Conservation (phyloP, 805 yeast species). For the Wickerhamomyces rabaulensis region DNA sequence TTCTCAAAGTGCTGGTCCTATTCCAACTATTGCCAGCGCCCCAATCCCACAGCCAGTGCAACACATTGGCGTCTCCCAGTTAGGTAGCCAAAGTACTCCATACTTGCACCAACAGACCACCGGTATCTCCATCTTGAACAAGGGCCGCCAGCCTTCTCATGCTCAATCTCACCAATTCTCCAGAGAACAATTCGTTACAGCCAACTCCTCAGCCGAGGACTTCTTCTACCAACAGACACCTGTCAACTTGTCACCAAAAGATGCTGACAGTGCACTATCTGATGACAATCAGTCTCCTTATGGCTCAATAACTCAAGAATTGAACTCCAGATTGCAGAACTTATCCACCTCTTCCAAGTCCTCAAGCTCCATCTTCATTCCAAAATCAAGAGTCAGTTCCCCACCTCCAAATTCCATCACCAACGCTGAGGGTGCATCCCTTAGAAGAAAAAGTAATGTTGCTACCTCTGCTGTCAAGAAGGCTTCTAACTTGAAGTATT, state of each 20-base stretch:
- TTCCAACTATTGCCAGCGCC: neutral
- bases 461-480: neutral
- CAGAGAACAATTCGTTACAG: conserved; percentile 4
- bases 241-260: neutral
- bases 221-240: conserved; percentile 18
- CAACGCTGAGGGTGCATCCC: neutral
- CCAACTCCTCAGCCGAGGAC: conserved; percentile 22
- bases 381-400: conserved; percentile 33
- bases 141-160: neutral
- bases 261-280: neutral
- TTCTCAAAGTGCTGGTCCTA: neutral
- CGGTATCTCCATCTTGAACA: neutral
- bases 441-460: neutral
- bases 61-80: neutral
- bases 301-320: conserved; percentile 7
- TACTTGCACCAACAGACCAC: neutral
- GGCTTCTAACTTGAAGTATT: conserved; percentile 3
- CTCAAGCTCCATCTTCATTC: conserved; percentile 27
- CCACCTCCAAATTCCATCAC: neutral
- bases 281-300: neutral
- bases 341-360: conserved; percentile 15
- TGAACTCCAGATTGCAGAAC: conserved; percentile 3
- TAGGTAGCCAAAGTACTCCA: neutral
- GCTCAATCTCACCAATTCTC: neutral
- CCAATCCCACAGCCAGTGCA: neutral